Evolutionary conservation across 2,329 filamentous ascomycete genomes (phyloP).

Genomic region (Huntiella omanensis): DNA sequence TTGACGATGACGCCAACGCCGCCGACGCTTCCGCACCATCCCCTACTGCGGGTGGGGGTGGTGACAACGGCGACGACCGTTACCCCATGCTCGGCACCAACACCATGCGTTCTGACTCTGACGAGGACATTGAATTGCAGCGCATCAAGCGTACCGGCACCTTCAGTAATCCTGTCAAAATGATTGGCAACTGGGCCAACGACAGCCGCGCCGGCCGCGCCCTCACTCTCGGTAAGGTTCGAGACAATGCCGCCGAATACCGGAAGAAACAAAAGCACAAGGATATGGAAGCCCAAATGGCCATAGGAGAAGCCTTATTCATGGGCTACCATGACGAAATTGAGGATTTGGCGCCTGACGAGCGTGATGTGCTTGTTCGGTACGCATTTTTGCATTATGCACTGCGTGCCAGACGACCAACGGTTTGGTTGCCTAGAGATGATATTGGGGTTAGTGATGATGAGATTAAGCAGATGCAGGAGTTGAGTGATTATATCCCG

Average conservation of each 20-base stretch:
- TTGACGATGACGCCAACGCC: slow-evolving; percentile 31
- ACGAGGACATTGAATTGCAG: slow-evolving; percentile 20
- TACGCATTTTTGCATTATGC: slow-evolving; percentile 85
- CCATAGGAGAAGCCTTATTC: slow-evolving; percentile 66
- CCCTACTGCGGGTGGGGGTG: slow-evolving; percentile 11
- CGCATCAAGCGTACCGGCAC: slow-evolving; percentile 15
- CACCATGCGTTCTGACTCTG: slow-evolving; percentile 11
- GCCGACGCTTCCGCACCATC: slow-evolving; percentile 12
- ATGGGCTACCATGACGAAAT: slow-evolving; percentile 81
- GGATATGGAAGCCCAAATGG: slow-evolving; percentile 54
- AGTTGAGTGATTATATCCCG: slow-evolving; percentile 66
- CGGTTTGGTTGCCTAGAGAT: slow-evolving; percentile 86
- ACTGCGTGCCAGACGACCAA: slow-evolving; percentile 63
- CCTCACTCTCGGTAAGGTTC: slow-evolving; percentile 9
- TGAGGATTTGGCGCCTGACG: slow-evolving; percentile 78
- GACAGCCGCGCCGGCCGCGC: slow-evolving; percentile 13
- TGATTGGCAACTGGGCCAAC: slow-evolving; percentile 29
- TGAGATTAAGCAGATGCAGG: slow-evolving; percentile 61
- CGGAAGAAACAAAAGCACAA: slow-evolving; percentile 29
- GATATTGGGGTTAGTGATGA: slow-evolving; percentile 81
- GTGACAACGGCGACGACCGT: slow-evolving; percentile 25
- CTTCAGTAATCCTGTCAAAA: slow-evolving; percentile 25
- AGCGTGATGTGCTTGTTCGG: slow-evolving; percentile 67
- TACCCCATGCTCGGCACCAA: slow-evolving; percentile 12
- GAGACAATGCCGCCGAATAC: slow-evolving; percentile 25